Evolutionary conservation across 2,329 filamentous ascomycete genomes (phyloP), one percentile per base, ranked within the genome.

Genomic region (Venturia pyrina): DNA sequence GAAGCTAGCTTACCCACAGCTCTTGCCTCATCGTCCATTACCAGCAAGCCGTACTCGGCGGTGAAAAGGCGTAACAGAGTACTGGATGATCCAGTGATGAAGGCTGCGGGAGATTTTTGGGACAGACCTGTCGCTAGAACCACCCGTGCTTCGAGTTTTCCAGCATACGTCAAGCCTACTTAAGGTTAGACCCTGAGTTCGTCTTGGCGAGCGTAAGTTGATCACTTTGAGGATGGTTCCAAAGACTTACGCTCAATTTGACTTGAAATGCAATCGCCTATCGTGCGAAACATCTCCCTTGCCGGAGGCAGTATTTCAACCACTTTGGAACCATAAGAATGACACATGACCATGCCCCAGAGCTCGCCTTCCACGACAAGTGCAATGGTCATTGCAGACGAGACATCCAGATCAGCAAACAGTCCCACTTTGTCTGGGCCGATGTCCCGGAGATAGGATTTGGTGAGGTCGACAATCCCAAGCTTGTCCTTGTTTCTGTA

Each of bases 301-400:
- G 5, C 15, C 6, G 3, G 28, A 57, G 53, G 28, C 28, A 28
- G 37, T 5, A 57, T 37, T 28, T 57, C 28, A 19, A 57, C 53
- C 24, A 46, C 59, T 21, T 46, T 62, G 15, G 24, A 37, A 19
- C 59, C 59, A 24, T 62, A 62, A 15, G 37, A 24, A 21, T 62
- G 59, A 32, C 59, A 62, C n/a, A 24, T 43, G 21, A 62, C 37
- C 59, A 62, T 37, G 10, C 59, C 59, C 59, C 59, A 62, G 17
- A 44, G 59, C 43, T 44, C 37, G n/a, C 59, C 59, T 24, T 62
- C n/a, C 37, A 62, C 37, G 21, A 43, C 59, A 17, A 62, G 41
- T 40, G 59, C 28, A 19, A 62, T 62, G 1, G 17, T 15, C 37
- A 62, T 62, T 2, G 59, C 41, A 24, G 59, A 62, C 19, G 37